These are phyloP conservation scores for Lactifluus volemus DNA, from an alignment of 768 basidiomycete genomes.

Conservation along the genomic window DNA sequence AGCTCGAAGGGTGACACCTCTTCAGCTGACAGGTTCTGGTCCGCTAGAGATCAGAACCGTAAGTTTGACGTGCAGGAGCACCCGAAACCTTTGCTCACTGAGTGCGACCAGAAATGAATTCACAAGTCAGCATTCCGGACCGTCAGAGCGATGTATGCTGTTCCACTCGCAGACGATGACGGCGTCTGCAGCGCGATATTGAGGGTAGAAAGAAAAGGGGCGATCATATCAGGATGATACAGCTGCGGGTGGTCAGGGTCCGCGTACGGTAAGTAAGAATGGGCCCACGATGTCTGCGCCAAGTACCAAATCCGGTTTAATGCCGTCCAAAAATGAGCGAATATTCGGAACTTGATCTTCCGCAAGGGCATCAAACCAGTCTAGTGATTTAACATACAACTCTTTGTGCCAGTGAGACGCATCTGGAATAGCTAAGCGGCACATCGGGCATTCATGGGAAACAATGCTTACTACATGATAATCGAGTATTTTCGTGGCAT, in stretches of 20 bases:
- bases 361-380: conserved; percentile 59
- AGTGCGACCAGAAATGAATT: conserved; percentile 6
- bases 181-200: conserved; percentile 9
- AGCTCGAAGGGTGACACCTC: not conserved
- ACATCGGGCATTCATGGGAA: not conserved
- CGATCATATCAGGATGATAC: conserved; percentile 15
- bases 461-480: conserved; percentile 58
- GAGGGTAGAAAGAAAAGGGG: conserved; percentile 15
- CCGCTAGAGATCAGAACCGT: not conserved
- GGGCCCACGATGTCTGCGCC: conserved; percentile 58
- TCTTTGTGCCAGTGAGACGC: conserved; percentile 41
- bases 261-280: not conserved
- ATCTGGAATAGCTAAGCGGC: conserved; percentile 33
- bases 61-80: not conserved
- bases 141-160: conserved; percentile 18
- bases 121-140: conserved; percentile 13
- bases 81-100: conserved; percentile 1
- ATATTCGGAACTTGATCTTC: conserved; percentile 14
- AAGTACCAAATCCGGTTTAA: conserved; percentile 49
- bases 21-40: conserved; percentile 7
- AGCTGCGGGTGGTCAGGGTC: not conserved
- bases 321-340: conserved; percentile 31
- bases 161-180: not conserved
- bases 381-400: conserved; percentile 40
- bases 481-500: conserved; percentile 49